A percentile compares a stretch with the other conserved stretches of the same genome.
Evolutionary conservation across 768 basidiomycete genomes (phyloP).

Genomic region (Leccinellum rugosiceps): DNA sequence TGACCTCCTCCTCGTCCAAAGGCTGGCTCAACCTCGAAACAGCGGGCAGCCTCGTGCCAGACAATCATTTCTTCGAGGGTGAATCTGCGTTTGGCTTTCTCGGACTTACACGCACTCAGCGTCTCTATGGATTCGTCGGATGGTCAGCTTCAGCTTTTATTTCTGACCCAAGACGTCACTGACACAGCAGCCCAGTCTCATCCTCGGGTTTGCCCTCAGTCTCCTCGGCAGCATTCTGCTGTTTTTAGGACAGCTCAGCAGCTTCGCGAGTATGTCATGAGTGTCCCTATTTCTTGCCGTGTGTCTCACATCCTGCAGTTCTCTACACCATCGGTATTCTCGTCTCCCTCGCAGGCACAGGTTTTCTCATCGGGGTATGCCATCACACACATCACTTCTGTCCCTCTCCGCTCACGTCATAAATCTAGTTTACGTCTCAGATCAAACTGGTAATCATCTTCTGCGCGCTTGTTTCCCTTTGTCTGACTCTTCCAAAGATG

Average conservation of each 20-base stretch:
- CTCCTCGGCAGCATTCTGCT: conserved; percentile 76
- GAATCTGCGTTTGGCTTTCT: conserved; percentile 85
- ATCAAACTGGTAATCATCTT: conserved; percentile 61
- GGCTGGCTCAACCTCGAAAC: conserved; percentile 88
- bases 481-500: conserved; percentile 53
- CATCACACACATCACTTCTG: background rate
- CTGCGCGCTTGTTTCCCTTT: background rate
- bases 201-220: conserved; percentile 75
- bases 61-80: conserved; percentile 83
- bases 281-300: background rate
- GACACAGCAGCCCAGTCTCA: conserved; percentile 45
- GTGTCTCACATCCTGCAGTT: conserved; percentile 42
- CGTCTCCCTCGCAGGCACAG: conserved; percentile 81
- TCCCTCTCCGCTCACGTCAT: background rate
- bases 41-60: conserved; percentile 59
- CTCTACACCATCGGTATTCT: conserved; percentile 82
- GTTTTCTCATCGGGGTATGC: conserved; percentile 87
- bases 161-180: background rate
- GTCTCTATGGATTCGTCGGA: conserved; percentile 82
- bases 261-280: conserved; percentile 68
- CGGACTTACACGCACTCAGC: conserved; percentile 71
- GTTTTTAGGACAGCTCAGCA: conserved; percentile 61
- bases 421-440: conserved; percentile 68
- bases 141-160: conserved; percentile 50
- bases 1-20: conserved; percentile 37